Evolutionary conservation across 192 early-diverging fungal genomes (phyloP).

Genomic region (Haplosporangium gracile): DNA sequence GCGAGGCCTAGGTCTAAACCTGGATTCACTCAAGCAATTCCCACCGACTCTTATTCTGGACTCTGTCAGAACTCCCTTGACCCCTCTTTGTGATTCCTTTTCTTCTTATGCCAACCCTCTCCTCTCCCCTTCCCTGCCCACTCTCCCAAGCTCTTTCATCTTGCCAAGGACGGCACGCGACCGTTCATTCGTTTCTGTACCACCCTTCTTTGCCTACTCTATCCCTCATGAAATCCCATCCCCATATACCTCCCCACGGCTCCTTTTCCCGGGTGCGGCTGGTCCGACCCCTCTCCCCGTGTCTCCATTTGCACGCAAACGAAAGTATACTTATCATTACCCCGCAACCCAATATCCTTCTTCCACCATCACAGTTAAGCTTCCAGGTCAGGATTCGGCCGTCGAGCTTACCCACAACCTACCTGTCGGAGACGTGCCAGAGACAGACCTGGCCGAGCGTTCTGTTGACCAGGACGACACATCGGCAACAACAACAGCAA

Average conservation of each 20-base stretch:
- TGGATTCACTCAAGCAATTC: conserved; percentile 11
- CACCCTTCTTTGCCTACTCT: conserved; percentile 53
- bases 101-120: conserved; percentile 5
- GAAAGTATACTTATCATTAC: conserved; percentile 39
- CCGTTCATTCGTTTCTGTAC: conserved; percentile 29
- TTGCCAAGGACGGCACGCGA: conserved; percentile 29
- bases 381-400: conserved; percentile 23
- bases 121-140: conserved; percentile 23
- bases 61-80: conserved; percentile 15
- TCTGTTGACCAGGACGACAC: conserved; percentile 7
- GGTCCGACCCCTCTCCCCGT: conserved; percentile 34
- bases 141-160: conserved; percentile 35
- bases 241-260: conserved; percentile 48
- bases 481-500: background rate
- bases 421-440: conserved; percentile 26
- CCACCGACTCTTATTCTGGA: conserved; percentile 6
- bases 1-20: conserved; percentile 12
- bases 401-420: conserved; percentile 13
- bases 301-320: conserved; percentile 53
- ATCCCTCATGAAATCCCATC: conserved; percentile 55
- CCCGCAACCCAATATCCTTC: conserved; percentile 26
- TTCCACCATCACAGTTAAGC: conserved; percentile 28
- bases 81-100: conserved; percentile 21
- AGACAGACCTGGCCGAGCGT: conserved; percentile 23
- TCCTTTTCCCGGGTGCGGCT: conserved; percentile 41